Evolutionary conservation across 2,329 filamentous ascomycete species (phyloP).

Genomic region (Conoideocrella luteorostrata): DNA sequence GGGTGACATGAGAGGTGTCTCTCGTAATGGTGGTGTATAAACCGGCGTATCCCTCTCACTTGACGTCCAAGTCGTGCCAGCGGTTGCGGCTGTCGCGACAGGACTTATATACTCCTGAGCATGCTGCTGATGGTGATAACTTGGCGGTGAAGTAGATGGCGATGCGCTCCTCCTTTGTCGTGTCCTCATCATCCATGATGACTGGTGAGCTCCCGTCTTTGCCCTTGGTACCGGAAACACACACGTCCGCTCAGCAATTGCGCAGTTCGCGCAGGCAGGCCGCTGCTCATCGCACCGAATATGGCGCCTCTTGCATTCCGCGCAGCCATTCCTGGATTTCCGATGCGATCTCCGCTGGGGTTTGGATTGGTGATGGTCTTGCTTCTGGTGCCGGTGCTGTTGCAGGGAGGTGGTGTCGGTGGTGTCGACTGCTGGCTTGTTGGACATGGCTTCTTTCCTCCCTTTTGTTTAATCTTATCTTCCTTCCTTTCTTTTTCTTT

Average conservation of each 20-base stretch:
- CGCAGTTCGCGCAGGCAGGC: constrained; percentile 34
- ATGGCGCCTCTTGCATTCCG: constrained; percentile 33
- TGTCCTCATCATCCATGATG: no score
- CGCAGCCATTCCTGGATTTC: constrained; percentile 35
- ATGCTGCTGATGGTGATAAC: background rate
- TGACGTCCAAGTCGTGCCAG: no score
- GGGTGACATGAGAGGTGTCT: no score
- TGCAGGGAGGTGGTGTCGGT: background rate
- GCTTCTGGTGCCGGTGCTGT: constrained; percentile 8
- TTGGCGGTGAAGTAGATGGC: constrained; percentile 1
- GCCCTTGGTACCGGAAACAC: constrained; percentile 21
- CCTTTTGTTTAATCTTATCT: no score
- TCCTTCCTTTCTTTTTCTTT: no score
- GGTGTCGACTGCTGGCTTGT: no score
- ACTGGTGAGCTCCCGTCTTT: no score
- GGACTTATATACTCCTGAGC: no score
- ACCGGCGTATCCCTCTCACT: background rate
- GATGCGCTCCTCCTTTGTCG: constrained; percentile 1
- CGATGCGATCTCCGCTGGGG: constrained; percentile 28
- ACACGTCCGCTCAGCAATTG: constrained; percentile 29
- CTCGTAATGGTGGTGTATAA: background rate
- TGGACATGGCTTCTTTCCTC: no score
- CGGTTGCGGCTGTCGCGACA: no score
- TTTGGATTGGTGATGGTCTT: constrained; percentile 6
- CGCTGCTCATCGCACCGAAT: constrained; percentile 37